Base-by-base conservation (phyloP, 495 filamentous ascomycete species). In the Neurospora sp. region DNA sequence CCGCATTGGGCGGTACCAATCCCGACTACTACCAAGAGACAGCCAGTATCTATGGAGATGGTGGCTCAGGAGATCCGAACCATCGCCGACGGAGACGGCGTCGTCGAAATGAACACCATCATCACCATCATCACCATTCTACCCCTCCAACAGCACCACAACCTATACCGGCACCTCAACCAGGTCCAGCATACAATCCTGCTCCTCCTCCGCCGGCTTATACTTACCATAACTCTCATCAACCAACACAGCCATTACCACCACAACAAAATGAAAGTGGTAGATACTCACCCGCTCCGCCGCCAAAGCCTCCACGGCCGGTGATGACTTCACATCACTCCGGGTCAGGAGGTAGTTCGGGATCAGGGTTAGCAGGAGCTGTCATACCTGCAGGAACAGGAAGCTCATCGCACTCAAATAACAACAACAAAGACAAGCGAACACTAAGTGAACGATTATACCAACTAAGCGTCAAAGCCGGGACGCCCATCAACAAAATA, bases 401-500 rank as follows among this genome's bases (percentile, higher is more conserved):
- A 27, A 7, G 4, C 49, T 14, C 49, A 3, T 27, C 49, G 4
- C 20, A 60, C 2, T 27, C 20, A 14, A 27, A 27, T 20, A 27
- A 14, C 70, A n/a, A 35, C 44, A 66, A 75, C 23, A 35, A 39
- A n/a, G 2, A 20, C 37, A 80, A 80, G 49, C 38, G 73, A 2
- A 76, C 78, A 6, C 75, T 77, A 9, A 73, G 79, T 20, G 76
- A 80, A 73, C 74, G 77, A 71, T 70, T 81, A 20, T 72, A 82
- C 73, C 71, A 78, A 69, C 77, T 77, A 77, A 69, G 76, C 44
- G 40, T 82, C 54, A 79, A 80, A 72, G 78, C 77, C 35, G 89
- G 90, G 18, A 87, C 85, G 42, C 92, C 93, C n/a, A 88, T 94
- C 72, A 94, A 94, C 78, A 89, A 86, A 66, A 79, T 94, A 2